phyloP scores from a whole-genome alignment of 225 moss, liverwort and hornwort genomes.

The Marchantia paleacea region DNA sequence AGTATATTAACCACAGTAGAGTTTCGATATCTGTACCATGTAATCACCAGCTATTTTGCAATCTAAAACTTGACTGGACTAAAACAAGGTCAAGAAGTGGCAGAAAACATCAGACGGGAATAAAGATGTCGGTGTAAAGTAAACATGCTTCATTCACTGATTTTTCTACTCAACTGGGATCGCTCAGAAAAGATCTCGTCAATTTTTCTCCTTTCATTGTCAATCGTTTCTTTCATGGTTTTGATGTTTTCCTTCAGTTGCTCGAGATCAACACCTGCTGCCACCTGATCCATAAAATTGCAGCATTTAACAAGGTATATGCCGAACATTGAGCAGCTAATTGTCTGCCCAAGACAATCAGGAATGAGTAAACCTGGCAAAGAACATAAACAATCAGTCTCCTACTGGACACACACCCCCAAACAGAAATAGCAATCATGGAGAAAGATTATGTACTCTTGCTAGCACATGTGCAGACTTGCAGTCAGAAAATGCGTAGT shows the following conservation, averaged over 20 bases:
- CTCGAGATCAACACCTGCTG: conserved; percentile 45
- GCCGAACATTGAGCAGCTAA: no score
- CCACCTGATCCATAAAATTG: conserved; percentile 42
- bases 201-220: conserved; percentile 30
- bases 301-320: neutral
- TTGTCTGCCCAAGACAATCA: no score
- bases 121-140: neutral
- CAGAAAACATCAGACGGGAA: neutral
- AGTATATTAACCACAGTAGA: no score
- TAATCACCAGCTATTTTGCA: no score
- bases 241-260: conserved; percentile 44
- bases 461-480: no score
- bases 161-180: conserved; percentile 31
- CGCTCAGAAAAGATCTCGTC: conserved; percentile 38
- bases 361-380: no score
- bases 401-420: no score
- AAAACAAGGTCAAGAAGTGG: neutral
- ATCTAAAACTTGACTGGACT: neutral
- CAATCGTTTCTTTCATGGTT: conserved; percentile 40
- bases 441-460: no score
- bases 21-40: no score
- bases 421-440: no score
- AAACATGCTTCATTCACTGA: neutral
- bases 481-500: no score
- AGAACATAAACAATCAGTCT: no score